Evolutionary conservation across 1,284 basidiomycete species (phyloP).

Genomic region (Dichomitus squalens): DNA sequence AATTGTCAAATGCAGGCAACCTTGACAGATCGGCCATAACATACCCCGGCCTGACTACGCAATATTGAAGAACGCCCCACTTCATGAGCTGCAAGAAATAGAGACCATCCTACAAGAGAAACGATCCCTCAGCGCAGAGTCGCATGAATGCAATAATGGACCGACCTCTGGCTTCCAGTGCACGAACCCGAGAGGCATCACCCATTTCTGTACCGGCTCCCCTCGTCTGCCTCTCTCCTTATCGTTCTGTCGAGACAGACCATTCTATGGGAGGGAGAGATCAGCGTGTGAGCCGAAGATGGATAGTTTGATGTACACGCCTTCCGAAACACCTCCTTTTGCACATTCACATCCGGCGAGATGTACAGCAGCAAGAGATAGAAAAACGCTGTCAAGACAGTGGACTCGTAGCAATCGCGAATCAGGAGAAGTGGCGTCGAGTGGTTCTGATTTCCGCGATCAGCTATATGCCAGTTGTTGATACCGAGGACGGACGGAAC

Average conservation of each 20-base stretch:
- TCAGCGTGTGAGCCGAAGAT: neutral
- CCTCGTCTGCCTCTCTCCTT: conserved; percentile 43
- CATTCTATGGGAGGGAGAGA: conserved; percentile 31
- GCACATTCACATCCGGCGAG: conserved; percentile 63
- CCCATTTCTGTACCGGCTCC: conserved; percentile 60
- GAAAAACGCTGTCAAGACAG: conserved; percentile 77
- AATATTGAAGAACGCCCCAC: conserved; percentile 82
- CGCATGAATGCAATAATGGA: neutral
- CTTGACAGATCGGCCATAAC: conserved; percentile 22
- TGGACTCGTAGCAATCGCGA: conserved; percentile 71
- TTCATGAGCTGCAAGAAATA: conserved; percentile 81
- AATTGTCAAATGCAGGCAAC: neutral
- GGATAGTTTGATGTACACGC: conserved; percentile 4
- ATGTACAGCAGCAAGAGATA: conserved; percentile 76
- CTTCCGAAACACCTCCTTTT: conserved; percentile 63
- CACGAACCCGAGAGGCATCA: conserved; percentile 68
- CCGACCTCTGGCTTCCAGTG: conserved; percentile 62
- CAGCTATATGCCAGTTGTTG: neutral
- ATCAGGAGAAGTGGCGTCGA: conserved; percentile 64
- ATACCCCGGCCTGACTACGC: conserved; percentile 60
- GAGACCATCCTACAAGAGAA: conserved; percentile 52
- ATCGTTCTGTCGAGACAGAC: conserved; percentile 57
- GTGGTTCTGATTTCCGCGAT: conserved; percentile 49
- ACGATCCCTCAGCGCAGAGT: neutral
- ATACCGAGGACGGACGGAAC: conserved; percentile 2